Base-by-base conservation (phyloP, 208 protist genomes). In the Trypanosoma avium region DNA sequence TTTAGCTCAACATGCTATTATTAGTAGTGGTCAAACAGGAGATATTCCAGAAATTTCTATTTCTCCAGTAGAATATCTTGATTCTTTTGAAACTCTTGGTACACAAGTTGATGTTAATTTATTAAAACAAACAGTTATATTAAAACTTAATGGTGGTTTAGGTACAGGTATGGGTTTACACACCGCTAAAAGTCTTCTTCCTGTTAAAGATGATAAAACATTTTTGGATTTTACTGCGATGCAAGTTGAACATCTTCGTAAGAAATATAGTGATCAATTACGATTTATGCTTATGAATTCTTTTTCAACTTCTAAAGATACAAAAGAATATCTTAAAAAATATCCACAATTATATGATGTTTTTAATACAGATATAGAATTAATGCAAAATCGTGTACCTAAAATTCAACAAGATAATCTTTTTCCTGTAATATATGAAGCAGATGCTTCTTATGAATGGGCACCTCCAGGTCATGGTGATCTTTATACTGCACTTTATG, bases 391-490 rank as follows among this genome's bases (percentile, higher is more conserved):
- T 54, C 82, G 88, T 56, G 88, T 94, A 30, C 86, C 86, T 24
- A 97, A 95, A 70, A 92, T 97, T 36, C 22, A 64, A n/a, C 64
- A 71, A 33, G 75, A 77, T 52, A 85, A 61, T 29, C 67, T 94
- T 29, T 75, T 82, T 58, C 88, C 90, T 26, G 86, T 68, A 17
- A 19, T 27, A 33, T 93, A 86, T 74, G 69, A 81, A 38, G 38
- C 35, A 38, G 68, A 86, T 57, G 62, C 72, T 26, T 47, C 27
- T 15, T 81, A 63, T 67, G 83, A 98, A 71, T 98, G 95, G 96
- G 98, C 97, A 61, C 99, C 99, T 22, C 98, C 98, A 9, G 99
- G 99, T n/a, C 98, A 99, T 75, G 99, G 98, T 21, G 98, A 99
- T 72, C 71, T 99, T 30, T 99, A 99, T 81, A 90, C 83, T 13